Conservation (phyloP, 2,329 filamentous ascomycete species). For the Pyrenochaeta sp. region DNA sequence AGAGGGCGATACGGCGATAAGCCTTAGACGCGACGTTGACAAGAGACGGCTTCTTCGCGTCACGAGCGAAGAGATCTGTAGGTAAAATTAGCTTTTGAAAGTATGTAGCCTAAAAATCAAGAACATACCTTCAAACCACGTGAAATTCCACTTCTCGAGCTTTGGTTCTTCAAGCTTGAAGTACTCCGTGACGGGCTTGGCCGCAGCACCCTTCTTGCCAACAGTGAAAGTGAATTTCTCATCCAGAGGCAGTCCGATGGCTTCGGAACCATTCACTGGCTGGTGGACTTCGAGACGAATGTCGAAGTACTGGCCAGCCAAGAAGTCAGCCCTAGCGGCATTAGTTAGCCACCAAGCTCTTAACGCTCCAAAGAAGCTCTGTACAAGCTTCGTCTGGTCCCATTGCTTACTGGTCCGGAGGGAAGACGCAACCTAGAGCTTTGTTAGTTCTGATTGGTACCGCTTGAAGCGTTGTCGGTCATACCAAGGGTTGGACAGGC, state of each 20-base stretch:
- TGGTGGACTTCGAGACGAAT: conserved; percentile 84
- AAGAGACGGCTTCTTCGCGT: conserved; percentile 72
- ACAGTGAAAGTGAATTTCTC: conserved; percentile 80
- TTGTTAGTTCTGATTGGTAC: conserved; percentile 18
- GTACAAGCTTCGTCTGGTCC: conserved; percentile 1
- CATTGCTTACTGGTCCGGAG: conserved; percentile 63
- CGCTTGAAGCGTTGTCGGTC: neutral
- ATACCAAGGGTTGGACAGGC: conserved; percentile 64
- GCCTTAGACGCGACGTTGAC: conserved; percentile 84
- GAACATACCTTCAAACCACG: conserved; percentile 75
- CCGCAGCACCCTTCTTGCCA: conserved; percentile 66
- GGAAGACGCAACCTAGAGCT: conserved; percentile 59
- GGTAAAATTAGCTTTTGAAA: conserved; percentile 4
- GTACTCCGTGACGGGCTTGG: conserved; percentile 68
- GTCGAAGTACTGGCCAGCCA: conserved; percentile 85
- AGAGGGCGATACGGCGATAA: conserved; percentile 77
- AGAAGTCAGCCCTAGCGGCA: conserved; percentile 71
- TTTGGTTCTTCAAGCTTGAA: conserved; percentile 75
- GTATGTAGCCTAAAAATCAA: neutral
- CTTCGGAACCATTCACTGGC: conserved; percentile 81
- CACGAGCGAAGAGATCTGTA: conserved; percentile 76
- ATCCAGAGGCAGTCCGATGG: conserved; percentile 75
- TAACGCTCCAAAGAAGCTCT: conserved; percentile 7
- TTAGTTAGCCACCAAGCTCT: conserved; percentile 12
- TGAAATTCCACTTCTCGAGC: conserved; percentile 82